Conservation (phyloP, 345 rosid species). For the Cardamine occulta region DNA sequence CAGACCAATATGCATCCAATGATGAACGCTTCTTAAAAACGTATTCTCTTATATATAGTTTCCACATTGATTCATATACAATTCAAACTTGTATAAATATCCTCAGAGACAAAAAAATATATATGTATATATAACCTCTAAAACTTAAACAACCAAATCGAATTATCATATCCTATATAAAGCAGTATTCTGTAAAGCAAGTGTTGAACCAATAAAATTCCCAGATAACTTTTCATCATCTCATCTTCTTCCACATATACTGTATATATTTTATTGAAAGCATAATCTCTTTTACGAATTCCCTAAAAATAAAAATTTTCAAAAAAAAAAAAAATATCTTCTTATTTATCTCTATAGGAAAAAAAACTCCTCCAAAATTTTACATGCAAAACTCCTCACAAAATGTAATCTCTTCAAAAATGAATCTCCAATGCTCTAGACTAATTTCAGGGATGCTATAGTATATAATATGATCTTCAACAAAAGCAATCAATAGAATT, state of each 20-base stretch:
- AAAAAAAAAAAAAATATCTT: constrained; percentile 17
- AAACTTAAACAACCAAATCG: constrained; percentile 26
- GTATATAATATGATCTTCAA: constrained; percentile 25
- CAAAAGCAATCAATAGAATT: constrained; percentile 9
- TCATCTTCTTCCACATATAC: constrained; percentile 21
- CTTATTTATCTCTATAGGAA: constrained; percentile 18
- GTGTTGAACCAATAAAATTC: constrained; percentile 27
- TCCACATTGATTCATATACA: neutral
- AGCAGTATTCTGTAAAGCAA: neutral
- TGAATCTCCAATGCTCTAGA: constrained; percentile 11
- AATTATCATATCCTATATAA: constrained; percentile 11
- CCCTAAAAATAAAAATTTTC: constrained; percentile 10
- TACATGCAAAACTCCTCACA: constrained; percentile 38
- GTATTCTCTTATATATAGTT: neutral
- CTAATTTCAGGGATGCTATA: neutral
- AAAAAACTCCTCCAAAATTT: constrained; percentile 31
- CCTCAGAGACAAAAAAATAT: neutral
- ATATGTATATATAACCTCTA: constrained; percentile 11
- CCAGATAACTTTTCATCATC: constrained; percentile 19
- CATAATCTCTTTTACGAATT: constrained; percentile 33
- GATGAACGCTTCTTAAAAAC: constrained; percentile 11
- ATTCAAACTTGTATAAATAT: neutral
- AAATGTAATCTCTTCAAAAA: constrained; percentile 1
- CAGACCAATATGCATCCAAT: neutral
- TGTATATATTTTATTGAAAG: constrained; percentile 44